Conservation (phyloP, 352 stramenopile species). For the Discostella stelligera region DNA sequence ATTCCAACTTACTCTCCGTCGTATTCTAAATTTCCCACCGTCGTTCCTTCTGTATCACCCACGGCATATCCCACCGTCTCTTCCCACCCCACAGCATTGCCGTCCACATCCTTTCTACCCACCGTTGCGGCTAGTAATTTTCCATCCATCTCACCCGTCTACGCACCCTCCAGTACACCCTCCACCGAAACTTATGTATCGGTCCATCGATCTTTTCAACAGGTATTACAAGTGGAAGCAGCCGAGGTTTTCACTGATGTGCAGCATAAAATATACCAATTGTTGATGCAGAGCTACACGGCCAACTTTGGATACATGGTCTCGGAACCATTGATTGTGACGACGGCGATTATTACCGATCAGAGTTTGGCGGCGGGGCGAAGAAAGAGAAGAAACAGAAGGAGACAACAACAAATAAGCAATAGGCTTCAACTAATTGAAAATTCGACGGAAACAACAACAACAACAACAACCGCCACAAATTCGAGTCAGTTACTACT, state of each 20-base stretch:
- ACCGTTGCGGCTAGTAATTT: slow-evolving; percentile 19
- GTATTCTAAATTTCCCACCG: too few relatives aligned
- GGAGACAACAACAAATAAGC: too few relatives aligned
- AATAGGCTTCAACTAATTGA: too few relatives aligned
- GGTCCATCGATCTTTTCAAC: neutral
- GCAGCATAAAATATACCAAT: slow-evolving; percentile 13
- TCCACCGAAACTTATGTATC: neutral
- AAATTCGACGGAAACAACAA: neutral
- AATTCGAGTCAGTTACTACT: neutral
- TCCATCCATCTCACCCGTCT: slow-evolving; percentile 1
- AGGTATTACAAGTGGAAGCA: slow-evolving; percentile 6
- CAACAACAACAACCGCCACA: neutral
- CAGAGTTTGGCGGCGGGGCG: slow-evolving; percentile 4
- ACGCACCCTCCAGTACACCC: slow-evolving; percentile 3
- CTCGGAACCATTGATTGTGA: neutral
- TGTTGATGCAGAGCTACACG: slow-evolving; percentile 23
- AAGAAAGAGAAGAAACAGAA: slow-evolving; percentile 2
- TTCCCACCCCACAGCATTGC: too few relatives aligned
- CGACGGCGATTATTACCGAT: slow-evolving; percentile 1
- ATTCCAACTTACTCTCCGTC: too few relatives aligned
- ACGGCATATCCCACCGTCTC: too few relatives aligned
- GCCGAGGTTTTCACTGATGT: neutral
- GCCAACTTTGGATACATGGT: neutral
- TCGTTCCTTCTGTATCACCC: too few relatives aligned
- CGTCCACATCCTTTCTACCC: neutral